phyloP scores from a whole-genome alignment of 2,329 filamentous ascomycete species.

The Pleochaeta shiraiana region DNA sequence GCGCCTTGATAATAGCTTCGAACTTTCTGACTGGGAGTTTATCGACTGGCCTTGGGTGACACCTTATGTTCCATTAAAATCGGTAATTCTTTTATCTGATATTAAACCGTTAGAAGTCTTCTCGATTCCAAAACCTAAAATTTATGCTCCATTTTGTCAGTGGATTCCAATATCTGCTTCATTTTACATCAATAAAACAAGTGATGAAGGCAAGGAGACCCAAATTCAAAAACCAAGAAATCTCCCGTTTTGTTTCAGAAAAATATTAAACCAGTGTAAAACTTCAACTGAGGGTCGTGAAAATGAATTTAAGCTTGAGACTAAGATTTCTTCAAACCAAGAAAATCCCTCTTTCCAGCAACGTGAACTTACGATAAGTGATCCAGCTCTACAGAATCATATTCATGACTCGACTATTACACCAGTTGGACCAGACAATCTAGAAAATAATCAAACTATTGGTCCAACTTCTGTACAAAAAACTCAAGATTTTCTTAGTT shows the following conservation, averaged over 20 bases:
- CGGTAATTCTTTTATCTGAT: not conserved
- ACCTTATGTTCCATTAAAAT: not conserved
- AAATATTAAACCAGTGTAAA: not conserved
- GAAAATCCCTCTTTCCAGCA: not conserved
- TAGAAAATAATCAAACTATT: no score
- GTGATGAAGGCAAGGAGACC: not conserved
- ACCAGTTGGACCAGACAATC: not conserved
- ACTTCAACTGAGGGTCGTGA: no score
- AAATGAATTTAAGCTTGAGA: no score
- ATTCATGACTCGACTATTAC: not conserved
- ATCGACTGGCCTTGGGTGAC: constrained; percentile 6
- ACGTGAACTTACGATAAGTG: not conserved
- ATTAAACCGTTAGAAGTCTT: not conserved
- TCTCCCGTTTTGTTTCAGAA: not conserved
- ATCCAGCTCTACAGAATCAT: not conserved
- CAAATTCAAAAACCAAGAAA: not conserved
- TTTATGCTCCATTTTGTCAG: not conserved
- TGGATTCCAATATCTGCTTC: not conserved
- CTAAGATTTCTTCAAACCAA: no score
- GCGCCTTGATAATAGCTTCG: not conserved
- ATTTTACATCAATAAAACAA: not conserved
- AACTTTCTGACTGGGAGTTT: constrained; percentile 4
- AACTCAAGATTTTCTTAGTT: no score
- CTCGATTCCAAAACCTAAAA: not conserved
- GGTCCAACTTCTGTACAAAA: no score